Percentiles rank a stretch among this genome's conserved stretches.
Conservation (phyloP, 169 alveolate genomes). For the Babesia bigemina region DNA sequence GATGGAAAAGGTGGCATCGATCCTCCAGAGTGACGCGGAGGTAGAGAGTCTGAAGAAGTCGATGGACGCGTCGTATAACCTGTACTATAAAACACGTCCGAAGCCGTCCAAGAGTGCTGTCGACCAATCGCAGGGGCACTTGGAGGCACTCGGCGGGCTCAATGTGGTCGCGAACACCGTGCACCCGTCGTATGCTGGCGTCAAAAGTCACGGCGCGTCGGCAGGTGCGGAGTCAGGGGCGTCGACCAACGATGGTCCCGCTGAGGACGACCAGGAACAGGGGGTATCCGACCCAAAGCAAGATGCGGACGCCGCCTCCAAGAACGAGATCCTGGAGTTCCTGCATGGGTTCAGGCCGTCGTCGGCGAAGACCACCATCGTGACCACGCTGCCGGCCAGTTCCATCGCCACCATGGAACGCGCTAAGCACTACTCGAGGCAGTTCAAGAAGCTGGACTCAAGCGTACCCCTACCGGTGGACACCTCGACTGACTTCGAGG, state of each 20-base stretch:
- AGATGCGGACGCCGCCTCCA: not conserved
- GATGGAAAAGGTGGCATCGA: conserved; percentile 40
- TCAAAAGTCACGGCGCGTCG: not conserved
- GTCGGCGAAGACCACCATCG: conserved; percentile 30
- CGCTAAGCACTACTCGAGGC: conserved; percentile 27
- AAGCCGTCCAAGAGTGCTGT: conserved; percentile 53
- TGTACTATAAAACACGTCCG: conserved; percentile 70
- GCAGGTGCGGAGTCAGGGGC: not conserved
- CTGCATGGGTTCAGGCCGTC: conserved; percentile 47
- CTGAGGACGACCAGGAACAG: not conserved
- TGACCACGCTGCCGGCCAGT: conserved; percentile 30
- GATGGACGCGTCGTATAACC: conserved; percentile 66
- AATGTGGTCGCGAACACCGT: conserved; percentile 21
- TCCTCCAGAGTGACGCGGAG: conserved; percentile 34
- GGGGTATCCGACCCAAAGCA: not conserved
- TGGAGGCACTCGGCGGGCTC: conserved; percentile 51
- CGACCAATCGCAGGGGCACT: conserved; percentile 31
- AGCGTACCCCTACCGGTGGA: not conserved
- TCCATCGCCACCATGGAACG: conserved; percentile 36
- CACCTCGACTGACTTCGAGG: not conserved
- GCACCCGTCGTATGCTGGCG: conserved; percentile 24
- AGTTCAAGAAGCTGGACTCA: conserved; percentile 30
- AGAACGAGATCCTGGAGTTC: conserved; percentile 18
- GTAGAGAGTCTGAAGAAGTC: conserved; percentile 34
- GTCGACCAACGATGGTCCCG: not conserved